Evolutionary conservation across 176 grass and related monocot species (phyloP).

Genomic region (Avena eriantha): DNA sequence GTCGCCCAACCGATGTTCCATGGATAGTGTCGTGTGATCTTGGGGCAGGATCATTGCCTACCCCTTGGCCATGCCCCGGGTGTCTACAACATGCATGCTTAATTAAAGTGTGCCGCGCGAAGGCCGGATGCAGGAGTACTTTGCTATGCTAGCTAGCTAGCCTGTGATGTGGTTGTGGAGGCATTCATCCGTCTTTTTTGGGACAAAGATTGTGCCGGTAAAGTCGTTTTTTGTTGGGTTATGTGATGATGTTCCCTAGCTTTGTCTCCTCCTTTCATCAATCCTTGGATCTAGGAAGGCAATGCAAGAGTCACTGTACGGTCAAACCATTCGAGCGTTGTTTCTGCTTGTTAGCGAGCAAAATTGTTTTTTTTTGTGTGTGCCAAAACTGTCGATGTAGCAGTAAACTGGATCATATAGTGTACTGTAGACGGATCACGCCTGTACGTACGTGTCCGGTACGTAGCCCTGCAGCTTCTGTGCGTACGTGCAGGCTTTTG

Average conservation of each 20-base stretch:
- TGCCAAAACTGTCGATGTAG: neutral
- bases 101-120: conserved; percentile 19
- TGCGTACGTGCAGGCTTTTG: conserved; percentile 39
- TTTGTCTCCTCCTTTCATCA: neutral
- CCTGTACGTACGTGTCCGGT: conserved; percentile 48
- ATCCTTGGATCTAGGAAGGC: neutral
- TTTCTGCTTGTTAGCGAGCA: neutral
- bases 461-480: conserved; percentile 25
- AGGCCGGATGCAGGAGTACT: neutral
- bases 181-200: conserved; percentile 33
- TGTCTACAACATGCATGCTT: conserved; percentile 27
- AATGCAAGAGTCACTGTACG: conserved; percentile 7
- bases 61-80: conserved; percentile 26
- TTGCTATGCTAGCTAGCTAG: neutral
- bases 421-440: conserved; percentile 28
- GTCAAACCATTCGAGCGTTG: neutral
- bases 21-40: conserved; percentile 37
- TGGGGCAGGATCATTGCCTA: conserved; percentile 42
- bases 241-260: conserved; percentile 47
- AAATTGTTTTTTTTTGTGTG: neutral
- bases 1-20: conserved; percentile 6
- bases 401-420: neutral
- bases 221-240: conserved; percentile 61
- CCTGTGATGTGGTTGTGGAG: conserved; percentile 31
- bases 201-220: conserved; percentile 35